Conservation (phyloP, 352 stramenopile species). For the Globisporangium irregulare region DNA sequence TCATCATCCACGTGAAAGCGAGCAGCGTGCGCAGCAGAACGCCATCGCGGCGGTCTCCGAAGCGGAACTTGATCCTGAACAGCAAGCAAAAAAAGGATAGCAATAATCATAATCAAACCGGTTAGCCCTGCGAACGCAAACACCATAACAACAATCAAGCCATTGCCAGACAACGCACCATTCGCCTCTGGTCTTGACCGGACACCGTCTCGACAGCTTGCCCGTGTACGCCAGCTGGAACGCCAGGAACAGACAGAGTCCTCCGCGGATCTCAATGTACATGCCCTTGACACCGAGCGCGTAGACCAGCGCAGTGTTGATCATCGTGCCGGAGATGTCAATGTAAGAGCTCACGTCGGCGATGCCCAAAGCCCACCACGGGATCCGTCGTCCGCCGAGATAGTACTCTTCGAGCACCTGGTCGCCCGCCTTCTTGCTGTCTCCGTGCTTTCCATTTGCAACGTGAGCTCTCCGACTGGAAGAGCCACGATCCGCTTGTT, state of each 20-base stretch:
- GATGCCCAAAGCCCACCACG: slow-evolving; percentile 70
- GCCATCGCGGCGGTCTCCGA: slow-evolving; percentile 48
- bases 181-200: slow-evolving; percentile 76
- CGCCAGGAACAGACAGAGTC: slow-evolving; percentile 72
- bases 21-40: slow-evolving; percentile 67
- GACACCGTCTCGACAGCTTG: slow-evolving; percentile 69
- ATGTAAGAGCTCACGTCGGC: slow-evolving; percentile 85
- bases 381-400: slow-evolving; percentile 58
- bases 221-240: slow-evolving; percentile 81
- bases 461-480: slow-evolving; percentile 2
- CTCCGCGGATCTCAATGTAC: slow-evolving; percentile 81
- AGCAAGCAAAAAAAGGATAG: background rate
- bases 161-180: slow-evolving; percentile 31
- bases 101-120: background rate
- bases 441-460: background rate
- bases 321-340: slow-evolving; percentile 83
- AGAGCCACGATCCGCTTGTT: slow-evolving; percentile 1
- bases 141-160: background rate
- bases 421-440: slow-evolving; percentile 22
- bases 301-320: slow-evolving; percentile 82
- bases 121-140: background rate
- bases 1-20: slow-evolving; percentile 63
- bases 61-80: slow-evolving; percentile 77
- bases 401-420: slow-evolving; percentile 72
- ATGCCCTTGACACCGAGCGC: slow-evolving; percentile 79